Conservation (phyloP, 805 yeast species). For the Kodamaea hsintzibuensis region DNA sequence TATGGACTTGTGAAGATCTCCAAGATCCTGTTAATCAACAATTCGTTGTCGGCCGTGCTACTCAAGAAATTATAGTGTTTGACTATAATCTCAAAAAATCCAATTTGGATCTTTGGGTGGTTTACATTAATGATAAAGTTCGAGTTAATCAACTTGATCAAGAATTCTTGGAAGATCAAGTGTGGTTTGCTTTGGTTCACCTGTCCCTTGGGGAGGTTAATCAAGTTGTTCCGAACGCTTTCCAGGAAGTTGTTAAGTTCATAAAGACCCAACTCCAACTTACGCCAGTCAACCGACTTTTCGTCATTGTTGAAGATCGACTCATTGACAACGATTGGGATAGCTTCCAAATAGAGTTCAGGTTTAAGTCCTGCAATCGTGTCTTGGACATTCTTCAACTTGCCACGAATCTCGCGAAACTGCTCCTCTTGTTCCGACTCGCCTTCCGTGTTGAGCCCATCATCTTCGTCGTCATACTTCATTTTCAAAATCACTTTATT, state of each 20-base stretch:
- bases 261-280: conserved; percentile 80
- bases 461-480: conserved; percentile 76
- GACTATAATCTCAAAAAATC: conserved; percentile 81
- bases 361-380: conserved; percentile 62
- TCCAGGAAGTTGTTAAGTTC: conserved; percentile 82
- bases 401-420: conserved; percentile 75
- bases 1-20: conserved; percentile 77
- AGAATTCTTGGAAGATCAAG: conserved; percentile 58
- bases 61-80: conserved; percentile 69
- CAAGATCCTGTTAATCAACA: conserved; percentile 60
- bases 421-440: conserved; percentile 63
- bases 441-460: conserved; percentile 55
- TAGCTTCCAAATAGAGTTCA: conserved; percentile 57
- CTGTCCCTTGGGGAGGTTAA: conserved; percentile 67
- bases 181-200: conserved; percentile 67
- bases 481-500: conserved; percentile 73
- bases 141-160: conserved; percentile 54
- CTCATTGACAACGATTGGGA: conserved; percentile 60
- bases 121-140: conserved; percentile 48
- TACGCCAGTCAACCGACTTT: conserved; percentile 64
- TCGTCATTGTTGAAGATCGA: conserved; percentile 24
- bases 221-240: conserved; percentile 72
- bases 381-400: conserved; percentile 80
- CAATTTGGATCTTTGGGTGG: conserved; percentile 81
- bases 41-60: conserved; percentile 39